Conservation (phyloP, 306 rosid genomes). For the Fragaria nilgerrensis region DNA sequence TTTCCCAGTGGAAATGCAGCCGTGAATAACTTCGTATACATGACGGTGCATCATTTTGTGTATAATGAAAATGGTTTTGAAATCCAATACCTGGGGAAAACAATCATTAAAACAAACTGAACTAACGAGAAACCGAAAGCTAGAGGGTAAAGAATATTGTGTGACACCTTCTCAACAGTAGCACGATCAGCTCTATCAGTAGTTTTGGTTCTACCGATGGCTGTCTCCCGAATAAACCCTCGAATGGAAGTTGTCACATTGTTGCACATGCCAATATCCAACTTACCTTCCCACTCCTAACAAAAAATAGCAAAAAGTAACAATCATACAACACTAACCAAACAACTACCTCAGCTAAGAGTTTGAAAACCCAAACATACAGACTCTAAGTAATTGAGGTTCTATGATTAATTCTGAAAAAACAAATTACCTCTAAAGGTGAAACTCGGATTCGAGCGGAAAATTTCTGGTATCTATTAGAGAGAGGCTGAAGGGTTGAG, state of each 20-base stretch:
- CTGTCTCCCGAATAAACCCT: slow-evolving; percentile 62
- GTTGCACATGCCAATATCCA: slow-evolving; percentile 73
- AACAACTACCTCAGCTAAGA: too few relatives aligned
- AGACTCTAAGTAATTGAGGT: too few relatives aligned
- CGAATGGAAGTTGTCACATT: slow-evolving; percentile 87
- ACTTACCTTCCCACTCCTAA: slow-evolving; percentile 94
- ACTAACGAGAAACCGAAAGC: neutral
- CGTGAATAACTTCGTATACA: slow-evolving; percentile 65
- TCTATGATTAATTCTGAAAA: too few relatives aligned
- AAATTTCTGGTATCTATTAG: too few relatives aligned
- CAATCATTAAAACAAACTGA: neutral
- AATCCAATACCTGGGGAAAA: slow-evolving; percentile 71
- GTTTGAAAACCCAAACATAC: too few relatives aligned
- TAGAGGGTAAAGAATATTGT: neutral
- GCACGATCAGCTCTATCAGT: slow-evolving; percentile 92
- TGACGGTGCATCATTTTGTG: slow-evolving; percentile 77
- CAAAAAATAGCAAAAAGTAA: neutral
- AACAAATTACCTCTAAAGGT: neutral
- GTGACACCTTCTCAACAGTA: slow-evolving; percentile 75
- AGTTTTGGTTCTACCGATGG: slow-evolving; percentile 80
- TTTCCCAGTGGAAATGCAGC: slow-evolving; percentile 89
- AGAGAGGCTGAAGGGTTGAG: too few relatives aligned
- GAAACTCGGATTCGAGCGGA: too few relatives aligned
- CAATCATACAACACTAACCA: neutral
- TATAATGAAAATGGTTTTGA: slow-evolving; percentile 76